These are phyloP conservation scores for Candida gigantensis DNA, from an alignment of 1,139 yeast genomes.

Conservation along the genomic window DNA sequence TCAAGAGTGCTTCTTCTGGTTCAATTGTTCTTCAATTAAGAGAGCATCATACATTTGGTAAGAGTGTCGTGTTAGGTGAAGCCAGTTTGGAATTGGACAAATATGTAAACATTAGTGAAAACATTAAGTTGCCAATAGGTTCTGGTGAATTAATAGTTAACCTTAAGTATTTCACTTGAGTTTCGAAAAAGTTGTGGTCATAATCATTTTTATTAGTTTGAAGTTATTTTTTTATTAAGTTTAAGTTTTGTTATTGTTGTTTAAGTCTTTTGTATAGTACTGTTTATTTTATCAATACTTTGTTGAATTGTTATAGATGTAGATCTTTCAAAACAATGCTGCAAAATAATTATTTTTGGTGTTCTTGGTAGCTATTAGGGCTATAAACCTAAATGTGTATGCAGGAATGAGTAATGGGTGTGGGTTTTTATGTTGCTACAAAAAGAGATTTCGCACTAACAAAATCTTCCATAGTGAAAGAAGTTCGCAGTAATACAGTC, in stretches of 20 bases:
- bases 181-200: not conserved
- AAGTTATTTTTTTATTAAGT: too few relatives aligned
- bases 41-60: slow-evolving; percentile 75
- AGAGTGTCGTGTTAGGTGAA: slow-evolving; percentile 64
- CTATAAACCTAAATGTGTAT: slow-evolving; percentile 1
- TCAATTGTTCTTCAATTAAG: slow-evolving; percentile 58
- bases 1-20: slow-evolving; percentile 65
- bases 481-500: too few relatives aligned
- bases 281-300: too few relatives aligned
- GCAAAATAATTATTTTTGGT: too few relatives aligned
- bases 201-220: too few relatives aligned
- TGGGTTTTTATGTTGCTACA: too few relatives aligned
- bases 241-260: slow-evolving; percentile 1
- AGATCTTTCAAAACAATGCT: too few relatives aligned
- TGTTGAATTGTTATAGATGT: too few relatives aligned
- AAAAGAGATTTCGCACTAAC: slow-evolving; percentile 1
- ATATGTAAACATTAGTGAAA: slow-evolving; percentile 33
- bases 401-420: not conserved
- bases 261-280: too few relatives aligned
- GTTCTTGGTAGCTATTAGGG: too few relatives aligned
- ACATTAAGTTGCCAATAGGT: slow-evolving; percentile 27
- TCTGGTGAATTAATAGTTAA: slow-evolving; percentile 34
- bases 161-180: slow-evolving; percentile 25
- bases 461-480: not conserved
- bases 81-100: slow-evolving; percentile 46